Conservation (phyloP, 257 asterid genomes). For the Primulina eburnea region DNA sequence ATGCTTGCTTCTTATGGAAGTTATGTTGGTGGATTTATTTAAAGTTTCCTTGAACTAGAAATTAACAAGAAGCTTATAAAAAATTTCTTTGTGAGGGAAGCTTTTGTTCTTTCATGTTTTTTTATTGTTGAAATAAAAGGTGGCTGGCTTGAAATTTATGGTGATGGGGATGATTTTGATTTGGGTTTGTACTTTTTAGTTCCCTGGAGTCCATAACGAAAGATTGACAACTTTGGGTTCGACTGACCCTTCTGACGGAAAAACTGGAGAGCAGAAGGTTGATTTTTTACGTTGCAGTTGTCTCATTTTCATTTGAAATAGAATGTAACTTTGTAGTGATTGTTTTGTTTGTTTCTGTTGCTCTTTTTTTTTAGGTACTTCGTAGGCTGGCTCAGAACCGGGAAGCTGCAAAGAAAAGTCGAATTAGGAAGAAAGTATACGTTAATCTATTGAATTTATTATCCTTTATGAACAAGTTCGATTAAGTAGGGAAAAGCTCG, state of each 20-base stretch:
- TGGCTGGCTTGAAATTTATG: not conserved
- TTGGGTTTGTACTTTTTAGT: conserved; percentile 19
- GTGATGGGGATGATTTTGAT: not conserved
- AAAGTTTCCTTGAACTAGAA: not conserved
- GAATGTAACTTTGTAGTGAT: not conserved
- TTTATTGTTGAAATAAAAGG: not conserved
- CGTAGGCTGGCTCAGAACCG: conserved; percentile 96
- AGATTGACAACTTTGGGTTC: conserved; percentile 32
- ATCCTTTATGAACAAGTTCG: not conserved
- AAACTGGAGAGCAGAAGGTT: conserved; percentile 49
- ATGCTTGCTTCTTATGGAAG: not conserved
- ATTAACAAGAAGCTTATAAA: not conserved
- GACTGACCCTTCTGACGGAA: conserved; percentile 35
- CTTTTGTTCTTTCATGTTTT: not conserved
- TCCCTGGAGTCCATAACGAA: conserved; percentile 29
- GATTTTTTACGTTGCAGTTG: not conserved
- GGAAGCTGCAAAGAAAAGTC: conserved; percentile 95
- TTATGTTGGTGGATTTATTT: not conserved
- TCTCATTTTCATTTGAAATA: not conserved
- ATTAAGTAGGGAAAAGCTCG: not conserved
- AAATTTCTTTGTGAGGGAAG: not conserved
- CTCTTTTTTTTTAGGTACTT: conserved; percentile 45
- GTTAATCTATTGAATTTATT: conserved; percentile 1
- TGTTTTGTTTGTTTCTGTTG: conserved; percentile 3
- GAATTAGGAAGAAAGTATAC: conserved; percentile 82